Conservation (phyloP, 1,284 basidiomycete species). For the Irpex sp. region DNA sequence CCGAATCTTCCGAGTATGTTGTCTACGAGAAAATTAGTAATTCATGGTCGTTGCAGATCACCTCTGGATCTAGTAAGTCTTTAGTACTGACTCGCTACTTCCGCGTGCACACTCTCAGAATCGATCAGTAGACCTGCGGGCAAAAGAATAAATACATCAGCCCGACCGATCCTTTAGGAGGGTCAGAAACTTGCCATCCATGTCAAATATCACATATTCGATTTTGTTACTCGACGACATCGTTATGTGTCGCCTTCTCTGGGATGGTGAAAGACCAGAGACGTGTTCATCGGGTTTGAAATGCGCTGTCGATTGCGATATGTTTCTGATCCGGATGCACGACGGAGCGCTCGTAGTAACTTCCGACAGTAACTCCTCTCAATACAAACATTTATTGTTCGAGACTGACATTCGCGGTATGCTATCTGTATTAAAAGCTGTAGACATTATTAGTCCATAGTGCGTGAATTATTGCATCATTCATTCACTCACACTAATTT, state of each 20-base stretch:
- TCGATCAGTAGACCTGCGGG: constrained; percentile 55
- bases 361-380: too few relatives aligned
- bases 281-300: too few relatives aligned
- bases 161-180: too few relatives aligned
- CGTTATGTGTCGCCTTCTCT: neutral
- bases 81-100: constrained; percentile 59
- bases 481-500: neutral
- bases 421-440: too few relatives aligned
- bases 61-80: neutral
- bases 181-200: constrained; percentile 58
- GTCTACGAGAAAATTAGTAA: constrained; percentile 36
- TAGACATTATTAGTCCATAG: too few relatives aligned
- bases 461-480: too few relatives aligned
- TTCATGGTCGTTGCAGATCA: neutral
- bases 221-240: constrained; percentile 23
- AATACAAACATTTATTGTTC: too few relatives aligned
- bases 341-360: too few relatives aligned
- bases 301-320: too few relatives aligned
- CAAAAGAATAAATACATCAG: too few relatives aligned
- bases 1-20: constrained; percentile 65
- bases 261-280: neutral
- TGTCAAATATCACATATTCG: constrained; percentile 78
- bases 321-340: too few relatives aligned
- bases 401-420: too few relatives aligned
- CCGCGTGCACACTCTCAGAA: constrained; percentile 69